Percentiles rank a stretch among this genome's conserved stretches.
phyloP scores from a whole-genome alignment of 2,329 filamentous ascomycete genomes.

The Arachnomyces sp. region DNA sequence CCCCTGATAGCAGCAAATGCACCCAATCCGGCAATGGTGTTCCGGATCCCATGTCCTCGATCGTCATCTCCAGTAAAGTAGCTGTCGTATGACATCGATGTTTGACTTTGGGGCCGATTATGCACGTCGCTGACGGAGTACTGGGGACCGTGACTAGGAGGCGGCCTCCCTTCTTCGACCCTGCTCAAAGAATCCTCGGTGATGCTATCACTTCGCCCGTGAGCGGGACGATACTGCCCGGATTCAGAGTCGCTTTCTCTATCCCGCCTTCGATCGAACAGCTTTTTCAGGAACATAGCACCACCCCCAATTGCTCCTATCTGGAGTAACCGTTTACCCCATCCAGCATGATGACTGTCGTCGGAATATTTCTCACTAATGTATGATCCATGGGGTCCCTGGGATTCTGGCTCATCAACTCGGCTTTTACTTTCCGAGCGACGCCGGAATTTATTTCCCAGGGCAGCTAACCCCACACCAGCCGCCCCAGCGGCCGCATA shows the following conservation, averaged over 20 bases:
- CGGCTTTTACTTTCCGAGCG: conserved; percentile 37
- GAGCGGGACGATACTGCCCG: conserved; percentile 44
- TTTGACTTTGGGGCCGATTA: conserved; percentile 21
- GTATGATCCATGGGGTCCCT: conserved; percentile 46
- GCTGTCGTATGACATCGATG: conserved; percentile 31
- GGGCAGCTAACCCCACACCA: conserved; percentile 49
- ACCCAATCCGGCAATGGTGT: conserved; percentile 58
- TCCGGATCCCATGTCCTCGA: conserved; percentile 44
- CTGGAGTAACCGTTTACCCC: conserved; percentile 53
- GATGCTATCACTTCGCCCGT: conserved; percentile 38
- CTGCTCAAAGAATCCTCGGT: conserved; percentile 34
- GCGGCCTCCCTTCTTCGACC: conserved; percentile 46
- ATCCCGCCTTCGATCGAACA: conserved; percentile 49
- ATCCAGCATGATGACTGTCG: conserved; percentile 43
- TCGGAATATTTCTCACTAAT: conserved; percentile 59
- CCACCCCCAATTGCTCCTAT: conserved; percentile 56
- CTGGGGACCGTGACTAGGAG: conserved; percentile 16
- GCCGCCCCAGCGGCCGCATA: conserved; percentile 48
- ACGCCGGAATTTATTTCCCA: conserved; percentile 30
- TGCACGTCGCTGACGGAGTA: conserved; percentile 13
- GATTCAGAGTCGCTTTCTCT: conserved; percentile 46
- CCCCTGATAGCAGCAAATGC: conserved; percentile 53
- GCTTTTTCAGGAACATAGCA: conserved; percentile 52
- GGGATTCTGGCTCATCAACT: conserved; percentile 30
- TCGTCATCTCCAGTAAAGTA: conserved; percentile 35